A percentile compares a stretch with the other conserved stretches of the same genome.
Evolutionary conservation across 1,284 basidiomycete genomes (phyloP).

Genomic region (Malassezia equina): DNA sequence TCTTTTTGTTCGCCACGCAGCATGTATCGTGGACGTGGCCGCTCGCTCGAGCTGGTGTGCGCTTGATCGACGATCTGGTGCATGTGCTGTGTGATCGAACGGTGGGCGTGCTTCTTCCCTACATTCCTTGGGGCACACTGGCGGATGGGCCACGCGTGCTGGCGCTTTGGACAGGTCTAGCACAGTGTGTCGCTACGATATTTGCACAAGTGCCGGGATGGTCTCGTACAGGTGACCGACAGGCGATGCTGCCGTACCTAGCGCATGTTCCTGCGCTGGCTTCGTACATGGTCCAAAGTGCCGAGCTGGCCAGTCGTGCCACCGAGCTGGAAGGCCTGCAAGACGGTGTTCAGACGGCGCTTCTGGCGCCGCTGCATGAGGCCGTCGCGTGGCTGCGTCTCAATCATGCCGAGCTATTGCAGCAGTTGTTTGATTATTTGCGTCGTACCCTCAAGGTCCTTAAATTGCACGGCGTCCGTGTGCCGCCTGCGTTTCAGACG

Average conservation of each 20-base stretch:
- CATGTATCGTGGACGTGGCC: background rate
- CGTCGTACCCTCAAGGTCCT: conserved; percentile 33
- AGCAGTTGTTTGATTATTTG: conserved; percentile 36
- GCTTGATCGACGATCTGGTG: conserved; percentile 39
- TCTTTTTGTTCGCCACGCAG: background rate
- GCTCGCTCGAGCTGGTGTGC: conserved; percentile 35
- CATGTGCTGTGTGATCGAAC: conserved; percentile 38
- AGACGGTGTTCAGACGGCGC: conserved; percentile 17
- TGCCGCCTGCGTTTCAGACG: conserved; percentile 24
- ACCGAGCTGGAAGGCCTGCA: background rate
- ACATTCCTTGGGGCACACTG: conserved; percentile 21
- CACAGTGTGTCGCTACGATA: conserved; percentile 32
- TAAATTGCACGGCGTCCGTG: conserved; percentile 17
- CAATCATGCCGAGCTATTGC: conserved; percentile 43
- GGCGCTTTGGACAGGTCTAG: conserved; percentile 36
- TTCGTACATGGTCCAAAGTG: conserved; percentile 38
- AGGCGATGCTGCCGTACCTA: conserved; percentile 43
- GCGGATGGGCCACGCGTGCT: conserved; percentile 16
- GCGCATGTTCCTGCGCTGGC: conserved; percentile 42
- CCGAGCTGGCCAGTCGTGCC: conserved; percentile 17
- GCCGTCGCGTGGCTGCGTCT: conserved; percentile 43
- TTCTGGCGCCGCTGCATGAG: conserved; percentile 32
- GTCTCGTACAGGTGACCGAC: conserved; percentile 27
- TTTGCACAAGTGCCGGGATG: conserved; percentile 39
- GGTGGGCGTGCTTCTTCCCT: conserved; percentile 36